Percentiles rank a stretch among this genome's conserved stretches.
phyloP scores from a whole-genome alignment of 2,329 filamentous ascomycete genomes.

The Blastomyces silverae region DNA sequence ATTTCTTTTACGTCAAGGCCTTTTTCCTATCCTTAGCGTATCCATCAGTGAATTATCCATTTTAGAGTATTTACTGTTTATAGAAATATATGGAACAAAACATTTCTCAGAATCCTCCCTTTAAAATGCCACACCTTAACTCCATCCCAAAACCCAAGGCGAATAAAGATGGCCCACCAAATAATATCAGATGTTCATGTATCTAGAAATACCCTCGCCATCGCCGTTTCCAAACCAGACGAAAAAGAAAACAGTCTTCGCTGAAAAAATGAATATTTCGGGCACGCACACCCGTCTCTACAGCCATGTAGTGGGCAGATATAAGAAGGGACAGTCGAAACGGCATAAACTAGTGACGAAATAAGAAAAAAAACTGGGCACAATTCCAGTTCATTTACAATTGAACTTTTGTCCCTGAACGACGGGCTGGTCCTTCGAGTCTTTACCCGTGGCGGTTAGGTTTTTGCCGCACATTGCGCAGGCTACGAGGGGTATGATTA shows the following conservation, averaged over 20 bases:
- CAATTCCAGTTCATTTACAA: conserved; percentile 6
- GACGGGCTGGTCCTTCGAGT: conserved; percentile 42
- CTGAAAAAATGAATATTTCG: not conserved
- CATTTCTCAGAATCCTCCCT: not conserved
- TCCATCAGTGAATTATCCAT: too few relatives aligned
- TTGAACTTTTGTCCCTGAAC: conserved; percentile 57
- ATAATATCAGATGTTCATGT: not conserved
- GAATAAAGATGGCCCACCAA: too few relatives aligned
- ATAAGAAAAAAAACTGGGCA: too few relatives aligned
- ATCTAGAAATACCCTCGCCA: not conserved
- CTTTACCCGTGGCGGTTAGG: conserved; percentile 42
- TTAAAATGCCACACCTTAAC: not conserved
- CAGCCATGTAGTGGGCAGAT: not conserved
- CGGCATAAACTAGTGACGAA: not conserved
- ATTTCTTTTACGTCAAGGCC: not conserved
- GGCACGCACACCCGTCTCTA: not conserved
- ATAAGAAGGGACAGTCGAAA: not conserved
- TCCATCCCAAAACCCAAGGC: not conserved
- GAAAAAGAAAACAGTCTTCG: not conserved
- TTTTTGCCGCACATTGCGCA: conserved; percentile 59
- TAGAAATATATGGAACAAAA: not conserved
- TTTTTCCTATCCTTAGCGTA: not conserved
- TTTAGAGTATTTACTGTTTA: not conserved
- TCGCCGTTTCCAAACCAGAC: not conserved
- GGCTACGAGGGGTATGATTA: conserved; percentile 35